phyloP scores from a whole-genome alignment of 257 asterid genomes.

The Nicotiana paniculata region DNA sequence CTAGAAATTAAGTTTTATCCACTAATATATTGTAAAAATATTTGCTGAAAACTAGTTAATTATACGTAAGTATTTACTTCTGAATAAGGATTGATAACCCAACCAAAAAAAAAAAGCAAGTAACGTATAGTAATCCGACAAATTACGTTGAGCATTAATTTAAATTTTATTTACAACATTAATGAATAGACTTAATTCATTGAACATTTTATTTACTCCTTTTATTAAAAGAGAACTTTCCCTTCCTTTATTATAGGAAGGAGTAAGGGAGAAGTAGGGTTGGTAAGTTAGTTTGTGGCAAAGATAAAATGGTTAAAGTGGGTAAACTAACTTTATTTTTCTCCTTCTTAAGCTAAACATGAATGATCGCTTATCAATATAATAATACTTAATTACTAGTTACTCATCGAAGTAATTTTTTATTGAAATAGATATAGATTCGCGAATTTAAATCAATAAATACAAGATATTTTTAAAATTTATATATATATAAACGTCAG shows the following conservation, averaged over 20 bases:
- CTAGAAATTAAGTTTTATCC: background rate
- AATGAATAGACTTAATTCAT: background rate
- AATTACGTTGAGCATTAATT: background rate
- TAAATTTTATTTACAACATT: background rate
- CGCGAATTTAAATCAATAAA: background rate
- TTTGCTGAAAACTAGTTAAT: background rate
- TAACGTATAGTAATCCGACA: background rate
- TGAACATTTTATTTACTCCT: background rate
- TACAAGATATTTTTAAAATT: background rate
- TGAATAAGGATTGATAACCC: background rate
- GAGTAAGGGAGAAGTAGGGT: constrained; percentile 1
- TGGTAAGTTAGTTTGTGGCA: background rate
- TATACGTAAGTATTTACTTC: background rate
- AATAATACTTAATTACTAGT: background rate
- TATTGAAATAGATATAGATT: background rate
- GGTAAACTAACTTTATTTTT: background rate
- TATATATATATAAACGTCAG: background rate
- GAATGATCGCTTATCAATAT: background rate
- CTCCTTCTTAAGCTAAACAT: background rate
- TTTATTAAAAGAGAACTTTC: background rate
- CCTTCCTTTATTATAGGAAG: background rate
- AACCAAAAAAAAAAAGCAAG: background rate
- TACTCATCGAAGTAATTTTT: background rate
- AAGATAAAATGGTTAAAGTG: background rate
- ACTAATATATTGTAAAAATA: background rate